phyloP scores from a whole-genome alignment of 2,329 filamentous ascomycete genomes.

The Exserohilum rostratum region DNA sequence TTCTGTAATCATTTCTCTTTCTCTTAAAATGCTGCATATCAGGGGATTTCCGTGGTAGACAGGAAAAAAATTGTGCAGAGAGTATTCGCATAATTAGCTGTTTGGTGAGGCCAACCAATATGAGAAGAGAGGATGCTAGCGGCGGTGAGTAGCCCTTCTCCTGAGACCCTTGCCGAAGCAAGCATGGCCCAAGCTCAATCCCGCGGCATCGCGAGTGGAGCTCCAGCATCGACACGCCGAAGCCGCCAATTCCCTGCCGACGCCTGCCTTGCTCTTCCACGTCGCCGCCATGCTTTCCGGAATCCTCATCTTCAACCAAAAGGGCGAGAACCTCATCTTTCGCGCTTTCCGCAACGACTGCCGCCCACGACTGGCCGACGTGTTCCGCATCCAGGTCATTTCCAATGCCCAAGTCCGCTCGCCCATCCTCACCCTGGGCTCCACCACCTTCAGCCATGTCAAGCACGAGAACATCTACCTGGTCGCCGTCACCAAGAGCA shows the following conservation, averaged over 20 bases:
- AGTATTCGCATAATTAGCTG: too few species aligned
- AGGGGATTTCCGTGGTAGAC: too few species aligned
- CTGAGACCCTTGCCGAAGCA: constrained; percentile 6
- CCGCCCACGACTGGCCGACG: constrained; percentile 93
- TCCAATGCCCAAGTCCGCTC: constrained; percentile 97
- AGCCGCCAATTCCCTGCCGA: constrained; percentile 12
- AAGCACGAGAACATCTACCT: constrained; percentile 99
- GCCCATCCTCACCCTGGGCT: constrained; percentile 94
- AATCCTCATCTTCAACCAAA: constrained; percentile 98
- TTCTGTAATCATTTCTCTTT: too few species aligned
- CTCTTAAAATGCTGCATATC: too few species aligned
- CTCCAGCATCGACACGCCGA: constrained; percentile 15
- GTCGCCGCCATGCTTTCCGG: constrained; percentile 79
- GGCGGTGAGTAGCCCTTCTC: too few species aligned
- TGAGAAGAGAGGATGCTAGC: too few species aligned
- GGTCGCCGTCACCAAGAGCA: constrained; percentile 97
- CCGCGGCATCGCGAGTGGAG: constrained; percentile 18
- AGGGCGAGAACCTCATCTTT: constrained; percentile 99
- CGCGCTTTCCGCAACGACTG: constrained; percentile 98
- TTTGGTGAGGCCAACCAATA: too few species aligned
- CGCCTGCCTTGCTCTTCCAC: constrained; percentile 1
- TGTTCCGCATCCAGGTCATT: constrained; percentile 99
- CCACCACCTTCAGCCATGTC: constrained; percentile 98
- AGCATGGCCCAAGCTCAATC: constrained; percentile 16
- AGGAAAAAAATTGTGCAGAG: too few species aligned